A percentile compares a stretch with the other conserved stretches of the same genome.
Conservation (phyloP, 2,329 filamentous ascomycete species). For the Dothiorella sarmentorum region DNA sequence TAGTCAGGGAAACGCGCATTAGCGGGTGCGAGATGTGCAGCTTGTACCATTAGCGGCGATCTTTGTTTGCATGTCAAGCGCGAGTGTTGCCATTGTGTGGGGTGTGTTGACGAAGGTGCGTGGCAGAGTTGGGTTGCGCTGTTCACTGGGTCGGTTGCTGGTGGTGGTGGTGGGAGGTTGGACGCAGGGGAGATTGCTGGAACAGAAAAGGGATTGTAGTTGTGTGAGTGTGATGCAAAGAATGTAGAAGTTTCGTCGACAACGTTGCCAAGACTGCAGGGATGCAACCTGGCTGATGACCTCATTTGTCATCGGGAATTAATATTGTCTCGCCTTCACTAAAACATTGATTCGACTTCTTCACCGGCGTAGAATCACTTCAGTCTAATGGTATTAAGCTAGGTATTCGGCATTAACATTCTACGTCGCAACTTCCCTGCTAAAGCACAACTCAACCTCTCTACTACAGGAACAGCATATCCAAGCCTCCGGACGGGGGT, state of each 20-base stretch:
- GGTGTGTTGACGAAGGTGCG: neutral
- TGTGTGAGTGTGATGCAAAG: neutral
- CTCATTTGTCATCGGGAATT: neutral
- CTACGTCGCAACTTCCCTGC: neutral
- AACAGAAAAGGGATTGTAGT: neutral
- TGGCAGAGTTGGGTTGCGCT: neutral
- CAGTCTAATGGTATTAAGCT: neutral
- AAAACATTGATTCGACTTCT: neutral
- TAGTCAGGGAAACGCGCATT: neutral
- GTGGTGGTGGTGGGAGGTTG: neutral
- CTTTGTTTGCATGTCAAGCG: constrained; percentile 4
- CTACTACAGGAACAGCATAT: neutral
- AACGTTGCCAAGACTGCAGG: constrained; percentile 13
- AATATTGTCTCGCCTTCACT: neutral
- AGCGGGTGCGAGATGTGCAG: neutral
- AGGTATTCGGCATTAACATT: neutral
- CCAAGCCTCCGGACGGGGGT: constrained; percentile 3
- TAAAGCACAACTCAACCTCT: neutral
- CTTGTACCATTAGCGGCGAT: neutral
- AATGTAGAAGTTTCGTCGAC: neutral
- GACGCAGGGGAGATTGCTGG: neutral
- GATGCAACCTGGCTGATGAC: constrained; percentile 12
- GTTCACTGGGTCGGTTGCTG: neutral
- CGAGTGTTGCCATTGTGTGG: neutral
- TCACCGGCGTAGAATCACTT: neutral